Evolutionary conservation across 2,329 filamentous ascomycete genomes (phyloP).

Genomic region (Apiospora saccharicola): DNA sequence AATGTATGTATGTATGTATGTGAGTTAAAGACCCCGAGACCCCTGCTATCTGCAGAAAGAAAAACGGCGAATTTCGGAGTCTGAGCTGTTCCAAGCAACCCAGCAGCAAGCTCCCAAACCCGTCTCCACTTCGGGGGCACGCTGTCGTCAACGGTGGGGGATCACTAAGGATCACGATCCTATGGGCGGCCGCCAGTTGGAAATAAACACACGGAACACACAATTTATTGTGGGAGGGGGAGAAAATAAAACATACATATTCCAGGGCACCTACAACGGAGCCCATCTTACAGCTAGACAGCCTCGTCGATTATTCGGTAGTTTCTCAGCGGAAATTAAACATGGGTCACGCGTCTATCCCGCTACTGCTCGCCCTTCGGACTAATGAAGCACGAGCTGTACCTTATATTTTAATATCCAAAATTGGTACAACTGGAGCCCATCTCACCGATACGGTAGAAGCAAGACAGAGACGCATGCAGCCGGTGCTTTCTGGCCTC

Average conservation of each 20-base stretch:
- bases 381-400: conserved; percentile 13
- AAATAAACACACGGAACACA: conserved; percentile 13
- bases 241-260: background rate
- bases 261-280: background rate
- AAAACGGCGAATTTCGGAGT: conserved; percentile 23
- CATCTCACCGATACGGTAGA: background rate
- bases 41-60: background rate
- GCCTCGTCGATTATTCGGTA: conserved; percentile 9
- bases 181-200: conserved; percentile 15
- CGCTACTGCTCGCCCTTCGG: background rate
- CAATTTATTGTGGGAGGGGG: background rate
- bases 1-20: too few species aligned
- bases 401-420: background rate
- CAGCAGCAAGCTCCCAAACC: conserved; percentile 1
- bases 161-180: conserved; percentile 17
- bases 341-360: conserved; percentile 20
- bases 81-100: conserved; percentile 10
- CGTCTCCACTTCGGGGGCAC: conserved; percentile 8
- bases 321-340: conserved; percentile 7
- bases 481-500: background rate
- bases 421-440: background rate
- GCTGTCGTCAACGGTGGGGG: conserved; percentile 16
- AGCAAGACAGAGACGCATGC: background rate
- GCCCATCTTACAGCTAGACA: background rate
- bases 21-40: conserved; percentile 4